Percentiles rank a stretch among this genome's conserved stretches.
Conservation (phyloP, 2,329 filamentous ascomycete genomes). For the Didymosphaeria variabile region DNA sequence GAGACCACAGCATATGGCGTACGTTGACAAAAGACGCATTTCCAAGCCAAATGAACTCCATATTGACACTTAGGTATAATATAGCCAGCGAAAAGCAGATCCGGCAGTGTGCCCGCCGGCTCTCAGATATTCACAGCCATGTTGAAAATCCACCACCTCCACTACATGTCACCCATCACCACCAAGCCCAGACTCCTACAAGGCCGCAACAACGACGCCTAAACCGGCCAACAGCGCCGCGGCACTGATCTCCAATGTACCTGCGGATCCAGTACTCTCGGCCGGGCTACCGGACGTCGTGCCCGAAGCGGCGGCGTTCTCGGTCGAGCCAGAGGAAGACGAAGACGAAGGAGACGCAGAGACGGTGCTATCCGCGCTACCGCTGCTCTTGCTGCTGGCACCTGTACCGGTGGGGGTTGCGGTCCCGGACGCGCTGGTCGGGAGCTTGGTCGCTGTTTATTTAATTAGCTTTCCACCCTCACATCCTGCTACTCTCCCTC, state of each 20-base stretch:
- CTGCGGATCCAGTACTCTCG: constrained; percentile 21
- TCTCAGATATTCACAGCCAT: neutral
- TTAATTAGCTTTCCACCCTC: neutral
- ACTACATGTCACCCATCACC: neutral
- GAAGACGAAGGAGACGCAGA: constrained; percentile 11
- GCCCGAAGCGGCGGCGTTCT: constrained; percentile 16
- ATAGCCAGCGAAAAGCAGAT: too few relatives aligned
- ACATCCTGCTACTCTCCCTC: neutral
- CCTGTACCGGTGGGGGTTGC: constrained; percentile 26
- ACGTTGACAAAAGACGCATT: too few relatives aligned
- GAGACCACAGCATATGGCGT: too few relatives aligned
- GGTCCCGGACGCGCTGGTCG: constrained; percentile 26
- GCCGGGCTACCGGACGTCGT: constrained; percentile 32
- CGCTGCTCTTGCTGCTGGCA: constrained; percentile 5
- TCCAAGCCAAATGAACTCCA: too few relatives aligned
- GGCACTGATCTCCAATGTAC: constrained; percentile 33
- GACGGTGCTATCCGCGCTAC: constrained; percentile 18
- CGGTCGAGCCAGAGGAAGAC: constrained; percentile 3
- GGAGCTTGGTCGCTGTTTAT: constrained; percentile 27
- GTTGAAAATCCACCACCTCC: neutral
- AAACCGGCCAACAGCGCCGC: constrained; percentile 37
- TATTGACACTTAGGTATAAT: too few relatives aligned
- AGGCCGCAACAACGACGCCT: constrained; percentile 30
- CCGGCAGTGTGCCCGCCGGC: too few relatives aligned
- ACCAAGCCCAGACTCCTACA: constrained; percentile 27